A percentile compares a stretch with the other conserved stretches of the same genome.
Conservation (phyloP, 805 yeast genomes). For the Wickerhamomyces chambardii region DNA sequence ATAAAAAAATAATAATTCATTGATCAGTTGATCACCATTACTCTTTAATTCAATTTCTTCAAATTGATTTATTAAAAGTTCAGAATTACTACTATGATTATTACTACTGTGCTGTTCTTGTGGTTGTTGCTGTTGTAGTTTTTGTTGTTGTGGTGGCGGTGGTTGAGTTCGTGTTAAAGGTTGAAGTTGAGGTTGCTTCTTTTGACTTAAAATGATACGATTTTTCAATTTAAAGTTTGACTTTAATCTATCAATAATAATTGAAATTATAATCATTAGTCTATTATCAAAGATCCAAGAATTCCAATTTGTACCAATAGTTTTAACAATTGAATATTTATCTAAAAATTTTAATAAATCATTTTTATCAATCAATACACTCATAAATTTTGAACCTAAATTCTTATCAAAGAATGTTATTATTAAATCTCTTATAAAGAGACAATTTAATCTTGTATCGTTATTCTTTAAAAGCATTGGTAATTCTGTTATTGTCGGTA, state of each 20-base stretch:
- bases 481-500: background rate
- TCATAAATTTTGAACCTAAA: slow-evolving; percentile 4
- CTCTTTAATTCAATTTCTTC: no score
- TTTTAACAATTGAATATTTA: slow-evolving; percentile 1
- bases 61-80: no score
- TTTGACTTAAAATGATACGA: no score
- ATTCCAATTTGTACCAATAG: background rate
- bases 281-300: background rate
- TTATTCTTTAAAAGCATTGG: slow-evolving; percentile 4
- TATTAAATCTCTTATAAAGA: slow-evolving; percentile 4
- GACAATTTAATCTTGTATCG: slow-evolving; percentile 2
- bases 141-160: no score
- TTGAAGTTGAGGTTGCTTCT: no score
- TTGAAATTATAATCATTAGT: background rate
- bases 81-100: no score
- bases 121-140: no score
- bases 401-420: slow-evolving; percentile 8
- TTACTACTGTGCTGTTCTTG: no score
- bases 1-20: slow-evolving; percentile 6
- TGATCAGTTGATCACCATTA: no score
- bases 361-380: slow-evolving; percentile 8
- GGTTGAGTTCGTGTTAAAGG: no score
- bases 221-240: background rate
- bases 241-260: background rate
- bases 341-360: slow-evolving; percentile 7